Evolutionary conservation across 257 asterid species (phyloP), one percentile per base, ranked within the genome.

Genomic region (Ligustrum vulgare): DNA sequence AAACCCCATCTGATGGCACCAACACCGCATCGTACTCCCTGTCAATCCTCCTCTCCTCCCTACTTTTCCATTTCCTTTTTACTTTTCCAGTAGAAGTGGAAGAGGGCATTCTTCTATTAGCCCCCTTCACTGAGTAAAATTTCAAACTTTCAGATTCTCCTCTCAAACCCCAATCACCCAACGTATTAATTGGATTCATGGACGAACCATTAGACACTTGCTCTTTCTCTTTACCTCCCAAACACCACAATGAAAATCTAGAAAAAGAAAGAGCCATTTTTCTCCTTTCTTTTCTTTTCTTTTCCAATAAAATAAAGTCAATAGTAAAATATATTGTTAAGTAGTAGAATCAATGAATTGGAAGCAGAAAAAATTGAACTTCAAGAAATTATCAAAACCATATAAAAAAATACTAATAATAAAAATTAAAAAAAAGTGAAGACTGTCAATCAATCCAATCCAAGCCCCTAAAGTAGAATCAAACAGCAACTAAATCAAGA

Each of bases 1-100:
- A 81, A 78, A 86, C 94, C 73, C 97, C 97, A 69, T 93, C 98
- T 0, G 98, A 91, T 32, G 97, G 97, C 28, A 94, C 97, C 90
- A 94, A 75, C 39, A 94, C 94, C 49, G 85, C 82, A 84, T 94
- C 96, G 68, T 88, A 89, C 79, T 94, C 96, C 78, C 85, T 89
- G 64, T 92, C 97, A 73, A 88, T 82, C 76, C 71, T 87, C 89
- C 93, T 91, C 41, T 92, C 96, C 71, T 89, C 97, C 86, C 94
- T 90, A 60, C 93, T 90, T 79, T 87, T 91, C 94, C 97, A 87
- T 80, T 93, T 93, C 88, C 86, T 87, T 86, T 83, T 90, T 28
- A 81, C 76, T 71, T 87, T 93, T 70, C 91, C 86, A 74, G 79
- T 83, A 11, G 90, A 84, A 79, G 82, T 80, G n/a, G 91, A 82